Conservation (phyloP, 2,329 filamentous ascomycete species). For the Thermochaetoides dissita region DNA sequence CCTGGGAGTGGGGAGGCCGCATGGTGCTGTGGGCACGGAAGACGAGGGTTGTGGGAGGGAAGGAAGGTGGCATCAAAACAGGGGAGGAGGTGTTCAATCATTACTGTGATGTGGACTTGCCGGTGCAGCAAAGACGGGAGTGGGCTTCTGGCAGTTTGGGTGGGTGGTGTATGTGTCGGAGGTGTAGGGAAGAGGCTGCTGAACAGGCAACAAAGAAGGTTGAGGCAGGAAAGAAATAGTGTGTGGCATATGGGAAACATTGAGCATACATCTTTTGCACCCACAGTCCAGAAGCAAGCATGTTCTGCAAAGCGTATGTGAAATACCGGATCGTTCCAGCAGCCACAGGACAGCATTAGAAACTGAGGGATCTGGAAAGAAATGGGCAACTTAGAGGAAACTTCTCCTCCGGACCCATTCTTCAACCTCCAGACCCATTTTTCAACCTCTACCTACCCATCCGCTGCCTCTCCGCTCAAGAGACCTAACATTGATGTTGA, state of each 20-base stretch:
- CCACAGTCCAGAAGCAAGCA: no score
- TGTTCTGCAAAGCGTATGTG: no score
- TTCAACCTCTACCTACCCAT: no score
- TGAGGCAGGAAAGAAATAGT: background rate
- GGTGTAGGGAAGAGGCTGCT: constrained; percentile 56
- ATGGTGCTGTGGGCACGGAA: constrained; percentile 57
- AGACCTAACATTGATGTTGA: no score
- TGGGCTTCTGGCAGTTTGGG: constrained; percentile 83
- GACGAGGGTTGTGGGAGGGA: constrained; percentile 37
- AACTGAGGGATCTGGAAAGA: no score
- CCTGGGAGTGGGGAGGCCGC: constrained; percentile 79
- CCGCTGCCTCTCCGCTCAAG: no score
- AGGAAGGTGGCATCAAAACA: constrained; percentile 49
- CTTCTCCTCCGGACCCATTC: no score
- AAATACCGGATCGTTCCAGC: no score
- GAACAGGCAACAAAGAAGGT: constrained; percentile 10
- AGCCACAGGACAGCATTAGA: no score
- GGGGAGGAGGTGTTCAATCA: constrained; percentile 85
- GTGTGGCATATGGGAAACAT: background rate
- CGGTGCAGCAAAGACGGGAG: constrained; percentile 68
- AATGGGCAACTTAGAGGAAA: no score
- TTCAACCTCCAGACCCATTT: no score
- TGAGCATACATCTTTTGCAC: no score
- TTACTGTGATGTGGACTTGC: constrained; percentile 76
- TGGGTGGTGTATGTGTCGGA: constrained; percentile 72